Conservation (phyloP, 1,139 yeast genomes). For the Saccharomyces hybrid region DNA sequence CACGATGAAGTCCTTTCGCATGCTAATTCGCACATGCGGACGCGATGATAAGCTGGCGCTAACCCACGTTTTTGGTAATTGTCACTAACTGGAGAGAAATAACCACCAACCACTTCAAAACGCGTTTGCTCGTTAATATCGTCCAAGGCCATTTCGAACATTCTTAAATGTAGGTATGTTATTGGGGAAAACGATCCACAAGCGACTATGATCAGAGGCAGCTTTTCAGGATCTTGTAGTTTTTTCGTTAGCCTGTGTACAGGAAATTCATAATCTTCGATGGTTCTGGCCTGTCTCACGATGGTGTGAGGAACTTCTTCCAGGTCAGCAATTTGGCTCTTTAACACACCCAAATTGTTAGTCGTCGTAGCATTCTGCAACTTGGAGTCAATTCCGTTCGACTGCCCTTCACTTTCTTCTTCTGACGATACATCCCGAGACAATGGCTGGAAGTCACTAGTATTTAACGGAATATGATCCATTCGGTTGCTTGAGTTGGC, state of each 20-base stretch:
- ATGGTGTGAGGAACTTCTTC: conserved; percentile 96
- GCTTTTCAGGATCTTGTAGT: conserved; percentile 64
- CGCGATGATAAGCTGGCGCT: conserved; percentile 82
- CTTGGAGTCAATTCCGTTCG: conserved; percentile 3
- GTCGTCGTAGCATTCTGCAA: conserved; percentile 23
- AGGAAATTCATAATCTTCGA: conserved; percentile 70
- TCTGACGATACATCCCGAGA: conserved; percentile 36
- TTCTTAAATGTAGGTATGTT: conserved; percentile 84
- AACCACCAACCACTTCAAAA: conserved; percentile 93
- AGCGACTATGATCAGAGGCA: conserved; percentile 89
- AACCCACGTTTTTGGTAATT: conserved; percentile 89
- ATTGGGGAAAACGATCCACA: conserved; percentile 96
- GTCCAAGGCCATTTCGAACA: conserved; percentile 98
- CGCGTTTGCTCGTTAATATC: conserved; percentile 83
- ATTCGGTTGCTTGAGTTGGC: conserved; percentile 9
- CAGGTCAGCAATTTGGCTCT: conserved; percentile 76
- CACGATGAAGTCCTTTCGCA: conserved; percentile 94
- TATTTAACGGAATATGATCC: conserved; percentile 35
- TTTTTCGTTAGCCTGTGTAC: conserved; percentile 71
- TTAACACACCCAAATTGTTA: conserved; percentile 35
- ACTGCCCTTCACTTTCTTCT: conserved; percentile 12
- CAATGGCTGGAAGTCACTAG: conserved; percentile 39
- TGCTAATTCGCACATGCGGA: conserved; percentile 95
- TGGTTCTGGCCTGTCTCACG: conserved; percentile 67
- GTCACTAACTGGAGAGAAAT: conserved; percentile 92